Evolutionary conservation across 495 filamentous ascomycete genomes (phyloP), one percentile per base, ranked within the genome.

Genomic region (Penicillium antarcticum): DNA sequence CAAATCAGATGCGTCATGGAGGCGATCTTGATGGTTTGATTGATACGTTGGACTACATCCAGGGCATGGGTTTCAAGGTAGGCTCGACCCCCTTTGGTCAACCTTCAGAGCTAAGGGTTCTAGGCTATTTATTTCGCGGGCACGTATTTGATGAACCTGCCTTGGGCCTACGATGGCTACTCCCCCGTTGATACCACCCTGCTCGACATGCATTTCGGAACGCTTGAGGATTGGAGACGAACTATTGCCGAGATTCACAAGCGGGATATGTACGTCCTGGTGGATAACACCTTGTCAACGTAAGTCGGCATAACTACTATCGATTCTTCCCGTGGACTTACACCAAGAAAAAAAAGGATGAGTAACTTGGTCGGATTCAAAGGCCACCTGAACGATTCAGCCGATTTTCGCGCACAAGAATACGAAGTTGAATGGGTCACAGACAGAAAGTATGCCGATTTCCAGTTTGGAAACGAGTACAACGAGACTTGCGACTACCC

Each of bases 361-460:
- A 68, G 70, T 44, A 68, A 79, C 55, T 57, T 78, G 31, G 70
- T 79, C 45, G 75, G 72, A 1, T 78, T 77, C 57, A 59, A 74
- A 26, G 71, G 68, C 19, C 72, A 68, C 41, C 51, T 74, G 34
- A 78, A 79, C 46, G 58, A 58, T 11, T 70, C 70, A 5, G 66
- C 72, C 9, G 70, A 74, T 11, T 72, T 75, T 42, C 66, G 58
- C 5, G 69, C 63, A 32, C 46, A 54, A 11, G 76, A 79, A 55
- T 70, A 77, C 52, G 57, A 76, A 26, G 67, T 62, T n/a, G 36
- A 63, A 37, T 79, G 69, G 66, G 75, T 77, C 52, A 63, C 60
- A 4, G 58, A 67, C 5, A 50, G 68, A 32, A 48, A 63, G 47
- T 79, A 78, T 45, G 67, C 59, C 29, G 74, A 77, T 48, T 76